Percentiles rank a stretch among this genome's conserved stretches.
Evolutionary conservation across 1,284 basidiomycete species (phyloP).

Genomic region (Heterobasidion irregulare): DNA sequence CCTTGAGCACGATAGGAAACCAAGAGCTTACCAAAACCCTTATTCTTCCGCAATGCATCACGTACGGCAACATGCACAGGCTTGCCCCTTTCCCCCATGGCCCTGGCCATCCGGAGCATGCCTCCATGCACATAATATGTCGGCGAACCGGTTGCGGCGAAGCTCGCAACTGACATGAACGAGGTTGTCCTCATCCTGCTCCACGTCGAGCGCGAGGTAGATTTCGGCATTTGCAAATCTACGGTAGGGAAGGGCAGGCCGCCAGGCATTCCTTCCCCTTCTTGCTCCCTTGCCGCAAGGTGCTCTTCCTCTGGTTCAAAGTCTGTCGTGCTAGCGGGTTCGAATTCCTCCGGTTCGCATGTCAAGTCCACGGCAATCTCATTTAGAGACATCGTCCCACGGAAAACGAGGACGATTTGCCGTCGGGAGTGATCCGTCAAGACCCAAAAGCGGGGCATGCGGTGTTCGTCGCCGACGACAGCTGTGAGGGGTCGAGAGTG

Average conservation of each 20-base stretch:
- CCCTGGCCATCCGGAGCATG: constrained; percentile 70
- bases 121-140: constrained; percentile 66
- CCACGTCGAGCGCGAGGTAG: background rate
- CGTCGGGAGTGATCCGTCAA: constrained; percentile 64
- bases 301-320: constrained; percentile 6
- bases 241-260: constrained; percentile 4
- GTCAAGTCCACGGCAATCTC: constrained; percentile 79
- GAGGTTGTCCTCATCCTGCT: constrained; percentile 8
- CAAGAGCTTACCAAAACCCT: constrained; percentile 50
- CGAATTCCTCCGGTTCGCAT: constrained; percentile 63
- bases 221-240: background rate
- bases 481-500: constrained; percentile 19
- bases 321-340: constrained; percentile 31
- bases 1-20: too few species aligned
- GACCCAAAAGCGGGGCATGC: constrained; percentile 78
- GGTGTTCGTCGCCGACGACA: constrained; percentile 55
- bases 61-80: constrained; percentile 72
- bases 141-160: constrained; percentile 14
- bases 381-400: constrained; percentile 79
- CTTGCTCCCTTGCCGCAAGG: constrained; percentile 5
- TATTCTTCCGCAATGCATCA: constrained; percentile 59
- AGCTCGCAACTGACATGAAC: constrained; percentile 11
- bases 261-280: constrained; percentile 17
- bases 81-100: constrained; percentile 70
- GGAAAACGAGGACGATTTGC: constrained; percentile 67